Percentiles rank a stretch among this genome's conserved stretches.
phyloP scores from a whole-genome alignment of 2,329 filamentous ascomycete genomes.

The Colletotrichum sp. region DNA sequence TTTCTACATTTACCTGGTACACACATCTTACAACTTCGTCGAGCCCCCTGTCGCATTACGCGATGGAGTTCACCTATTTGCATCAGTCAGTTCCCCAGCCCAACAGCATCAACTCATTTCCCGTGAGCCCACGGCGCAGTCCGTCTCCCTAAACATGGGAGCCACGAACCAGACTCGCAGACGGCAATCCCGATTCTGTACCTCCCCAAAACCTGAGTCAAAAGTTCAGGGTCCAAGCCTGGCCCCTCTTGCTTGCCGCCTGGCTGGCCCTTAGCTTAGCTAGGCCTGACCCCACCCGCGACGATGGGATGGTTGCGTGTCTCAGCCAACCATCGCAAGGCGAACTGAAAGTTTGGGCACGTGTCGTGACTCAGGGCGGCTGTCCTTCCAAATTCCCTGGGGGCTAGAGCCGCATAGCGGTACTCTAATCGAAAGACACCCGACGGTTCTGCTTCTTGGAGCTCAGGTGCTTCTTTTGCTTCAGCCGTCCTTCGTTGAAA shows the following conservation, averaged over 20 bases:
- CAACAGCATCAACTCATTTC: neutral
- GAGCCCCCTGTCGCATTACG: neutral
- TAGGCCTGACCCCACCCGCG: neutral
- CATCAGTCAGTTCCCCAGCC: neutral
- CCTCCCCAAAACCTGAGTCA: neutral
- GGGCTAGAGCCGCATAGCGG: neutral
- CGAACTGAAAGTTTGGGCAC: neutral
- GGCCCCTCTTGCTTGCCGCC: neutral
- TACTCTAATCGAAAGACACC: neutral
- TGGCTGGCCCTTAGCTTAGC: neutral
- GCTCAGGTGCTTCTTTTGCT: conserved; percentile 53
- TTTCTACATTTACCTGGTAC: neutral
- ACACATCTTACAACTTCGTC: neutral
- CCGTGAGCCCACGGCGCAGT: neutral
- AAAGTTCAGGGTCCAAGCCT: conserved; percentile 2
- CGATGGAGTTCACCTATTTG: neutral
- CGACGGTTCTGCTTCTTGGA: conserved; percentile 49
- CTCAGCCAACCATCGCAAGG: neutral
- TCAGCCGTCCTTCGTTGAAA: conserved; percentile 50
- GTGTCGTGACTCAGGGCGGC: neutral
- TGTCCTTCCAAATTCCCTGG: neutral
- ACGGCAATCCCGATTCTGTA: neutral
- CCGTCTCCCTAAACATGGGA: neutral
- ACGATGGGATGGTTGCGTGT: neutral
- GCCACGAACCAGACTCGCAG: neutral